Evolutionary conservation across 768 basidiomycete genomes (phyloP).

Genomic region (Tremella mesenterica): DNA sequence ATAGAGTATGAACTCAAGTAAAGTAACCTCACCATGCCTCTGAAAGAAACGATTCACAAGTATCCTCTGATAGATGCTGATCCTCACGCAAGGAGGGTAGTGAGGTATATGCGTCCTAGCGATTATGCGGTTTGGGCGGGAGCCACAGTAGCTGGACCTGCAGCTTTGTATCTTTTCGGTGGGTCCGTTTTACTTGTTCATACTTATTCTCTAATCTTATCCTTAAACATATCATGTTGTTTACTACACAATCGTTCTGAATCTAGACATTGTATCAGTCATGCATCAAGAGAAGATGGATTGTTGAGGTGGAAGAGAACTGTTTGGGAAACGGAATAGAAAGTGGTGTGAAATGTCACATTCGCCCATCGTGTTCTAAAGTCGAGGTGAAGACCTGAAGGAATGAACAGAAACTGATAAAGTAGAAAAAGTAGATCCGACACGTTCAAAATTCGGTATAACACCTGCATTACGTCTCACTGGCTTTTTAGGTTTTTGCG

Average conservation of each 20-base stretch:
- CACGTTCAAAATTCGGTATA: constrained; percentile 18
- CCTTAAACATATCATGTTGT: neutral
- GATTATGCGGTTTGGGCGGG: constrained; percentile 82
- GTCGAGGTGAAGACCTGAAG: neutral
- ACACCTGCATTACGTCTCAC: constrained; percentile 44
- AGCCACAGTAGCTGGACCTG: constrained; percentile 70
- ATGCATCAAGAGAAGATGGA: too few species aligned
- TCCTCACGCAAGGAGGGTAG: constrained; percentile 76
- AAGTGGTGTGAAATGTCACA: neutral
- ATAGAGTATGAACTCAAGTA: too few species aligned
- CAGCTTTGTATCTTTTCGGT: constrained; percentile 76
- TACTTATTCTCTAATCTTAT: neutral
- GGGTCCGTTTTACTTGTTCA: constrained; percentile 35
- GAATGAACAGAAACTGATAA: neutral
- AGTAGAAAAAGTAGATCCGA: constrained; percentile 10
- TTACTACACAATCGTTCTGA: neutral
- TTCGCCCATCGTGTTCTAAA: neutral
- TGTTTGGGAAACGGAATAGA: neutral
- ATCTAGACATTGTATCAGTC: too few species aligned
- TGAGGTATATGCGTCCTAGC: constrained; percentile 76
- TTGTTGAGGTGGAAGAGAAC: neutral
- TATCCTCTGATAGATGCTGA: constrained; percentile 91
- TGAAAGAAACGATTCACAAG: constrained; percentile 48
- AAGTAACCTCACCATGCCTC: constrained; percentile 22
- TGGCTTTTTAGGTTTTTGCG: constrained; percentile 72